Base-by-base conservation (phyloP, 768 basidiomycete genomes). In the Mycena galericulata region DNA sequence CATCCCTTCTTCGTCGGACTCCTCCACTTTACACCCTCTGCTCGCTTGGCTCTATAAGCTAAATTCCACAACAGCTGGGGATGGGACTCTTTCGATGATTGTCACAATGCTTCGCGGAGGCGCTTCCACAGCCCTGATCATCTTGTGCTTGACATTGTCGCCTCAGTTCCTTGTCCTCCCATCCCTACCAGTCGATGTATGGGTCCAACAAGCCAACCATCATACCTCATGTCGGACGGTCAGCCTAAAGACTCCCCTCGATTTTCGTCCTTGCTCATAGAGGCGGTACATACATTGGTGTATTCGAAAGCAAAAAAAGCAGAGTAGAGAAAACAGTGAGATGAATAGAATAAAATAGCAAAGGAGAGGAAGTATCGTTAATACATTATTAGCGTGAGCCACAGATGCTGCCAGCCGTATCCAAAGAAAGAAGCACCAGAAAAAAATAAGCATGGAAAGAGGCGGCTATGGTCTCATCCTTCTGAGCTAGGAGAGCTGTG, bases 221-320 rank as follows among this genome's bases (percentile, higher is more conserved):
- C 2, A 34, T 27, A 18, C 65, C 9, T 51, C 65, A 22, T 49
- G 46, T 10, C 26, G 29, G 14, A 65, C 20, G 9, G 18, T 40
- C 65, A 66, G 10, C 22, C 46, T 26, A n/a, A n/a, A n/a, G n/a
- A n/a, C n/a, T n/a, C n/a, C n/a, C n/a, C n/a, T n/a, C n/a, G n/a
- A n/a, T n/a, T n/a, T n/a, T n/a, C n/a, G 10, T 60, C n/a, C n/a
- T n/a, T n/a, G n/a, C n/a, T n/a, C n/a, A n/a, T n/a, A n/a, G n/a
- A n/a, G n/a, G n/a, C n/a, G n/a, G n/a, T n/a, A n/a, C n/a, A 57
- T 57, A 57, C 34, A 60, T 26, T 5, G 22, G 15, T 62, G 51
- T 55, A 61, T 64, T 65, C 68, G 63, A 65, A 56, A 69, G 63
- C 68, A 69, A 64, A 36, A n/a, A n/a, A n/a, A n/a, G n/a, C n/a